phyloP scores from a whole-genome alignment of 352 stramenopile genomes.

The Blastocystis sp. region DNA sequence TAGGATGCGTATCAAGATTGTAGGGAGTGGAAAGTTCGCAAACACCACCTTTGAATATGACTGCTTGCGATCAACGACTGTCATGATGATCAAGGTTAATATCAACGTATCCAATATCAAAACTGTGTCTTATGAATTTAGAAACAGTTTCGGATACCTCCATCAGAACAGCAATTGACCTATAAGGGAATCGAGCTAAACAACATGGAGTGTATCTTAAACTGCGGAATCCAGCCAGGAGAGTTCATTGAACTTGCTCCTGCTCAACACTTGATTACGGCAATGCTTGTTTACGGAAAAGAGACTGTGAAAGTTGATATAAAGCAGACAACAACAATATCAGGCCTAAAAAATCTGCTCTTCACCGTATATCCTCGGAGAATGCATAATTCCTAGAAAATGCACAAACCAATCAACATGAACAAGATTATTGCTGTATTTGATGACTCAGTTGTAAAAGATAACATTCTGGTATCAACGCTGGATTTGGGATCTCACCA shows the following conservation, averaged over 20 bases:
- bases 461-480: not conserved
- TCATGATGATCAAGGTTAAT: conserved; percentile 50
- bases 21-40: not conserved
- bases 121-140: not conserved
- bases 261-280: not conserved
- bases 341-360: conserved; percentile 10
- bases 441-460: not conserved
- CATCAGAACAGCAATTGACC: not conserved
- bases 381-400: not conserved
- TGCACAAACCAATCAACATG: not conserved
- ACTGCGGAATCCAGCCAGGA: conserved; percentile 9
- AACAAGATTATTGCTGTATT: not conserved
- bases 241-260: not conserved
- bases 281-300: not conserved
- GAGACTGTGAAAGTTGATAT: conserved; percentile 3
- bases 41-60: conserved; percentile 20
- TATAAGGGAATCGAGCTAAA: conserved; percentile 42
- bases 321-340: not conserved
- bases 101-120: conserved; percentile 1
- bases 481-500: not conserved
- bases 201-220: conserved; percentile 41
- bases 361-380: not conserved
- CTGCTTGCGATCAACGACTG: conserved; percentile 13
- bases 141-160: conserved; percentile 20
- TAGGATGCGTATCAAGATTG: conserved; percentile 33